Percentiles rank a stretch among this genome's conserved stretches.
These are phyloP conservation scores for Leptomonas pyrrhocoris DNA, from an alignment of 208 protist genomes.

Conservation along the genomic window DNA sequence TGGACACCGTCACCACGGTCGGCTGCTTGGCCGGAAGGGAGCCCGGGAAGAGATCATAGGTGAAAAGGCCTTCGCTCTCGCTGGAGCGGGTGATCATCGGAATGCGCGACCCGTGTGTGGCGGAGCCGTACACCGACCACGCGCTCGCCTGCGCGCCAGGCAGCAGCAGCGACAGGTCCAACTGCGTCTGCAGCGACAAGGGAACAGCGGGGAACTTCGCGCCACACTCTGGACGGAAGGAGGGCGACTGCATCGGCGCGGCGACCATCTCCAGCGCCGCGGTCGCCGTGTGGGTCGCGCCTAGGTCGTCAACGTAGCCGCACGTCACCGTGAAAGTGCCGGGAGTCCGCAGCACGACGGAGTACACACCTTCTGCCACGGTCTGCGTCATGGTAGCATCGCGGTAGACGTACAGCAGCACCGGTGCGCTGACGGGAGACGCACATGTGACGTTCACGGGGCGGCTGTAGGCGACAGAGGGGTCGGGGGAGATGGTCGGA, in stretches of 20 bases:
- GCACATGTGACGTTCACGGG: slow-evolving; percentile 49
- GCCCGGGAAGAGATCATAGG: slow-evolving; percentile 27
- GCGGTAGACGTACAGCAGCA: slow-evolving; percentile 22
- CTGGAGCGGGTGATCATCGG: slow-evolving; percentile 15
- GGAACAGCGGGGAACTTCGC: slow-evolving; percentile 40
- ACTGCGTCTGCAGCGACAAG: slow-evolving; percentile 31
- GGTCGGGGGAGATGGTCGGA: slow-evolving; percentile 33
- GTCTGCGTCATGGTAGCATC: slow-evolving; percentile 12
- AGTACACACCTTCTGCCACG: slow-evolving; percentile 26
- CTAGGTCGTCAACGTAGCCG: slow-evolving; percentile 54
- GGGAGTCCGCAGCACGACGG: slow-evolving; percentile 22
- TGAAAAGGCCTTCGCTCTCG: slow-evolving; percentile 19
- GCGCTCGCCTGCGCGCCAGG: slow-evolving; percentile 23
- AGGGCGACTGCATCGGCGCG: slow-evolving; percentile 36
- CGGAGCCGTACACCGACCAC: slow-evolving; percentile 27
- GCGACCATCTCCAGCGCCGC: slow-evolving; percentile 31
- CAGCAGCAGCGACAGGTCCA: slow-evolving; percentile 31
- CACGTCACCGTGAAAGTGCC: slow-evolving; percentile 55
- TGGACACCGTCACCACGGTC: slow-evolving; percentile 21
- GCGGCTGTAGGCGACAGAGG: slow-evolving; percentile 24
- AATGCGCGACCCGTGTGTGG: slow-evolving; percentile 14
- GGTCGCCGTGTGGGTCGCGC: slow-evolving; percentile 22
- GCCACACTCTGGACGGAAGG: slow-evolving; percentile 45
- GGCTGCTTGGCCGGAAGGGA: neutral
- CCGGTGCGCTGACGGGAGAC: slow-evolving; percentile 30